Percentiles rank a stretch among this genome's conserved stretches.
Evolutionary conservation across 768 basidiomycete genomes (phyloP).

Genomic region (Roridomyces roridus): DNA sequence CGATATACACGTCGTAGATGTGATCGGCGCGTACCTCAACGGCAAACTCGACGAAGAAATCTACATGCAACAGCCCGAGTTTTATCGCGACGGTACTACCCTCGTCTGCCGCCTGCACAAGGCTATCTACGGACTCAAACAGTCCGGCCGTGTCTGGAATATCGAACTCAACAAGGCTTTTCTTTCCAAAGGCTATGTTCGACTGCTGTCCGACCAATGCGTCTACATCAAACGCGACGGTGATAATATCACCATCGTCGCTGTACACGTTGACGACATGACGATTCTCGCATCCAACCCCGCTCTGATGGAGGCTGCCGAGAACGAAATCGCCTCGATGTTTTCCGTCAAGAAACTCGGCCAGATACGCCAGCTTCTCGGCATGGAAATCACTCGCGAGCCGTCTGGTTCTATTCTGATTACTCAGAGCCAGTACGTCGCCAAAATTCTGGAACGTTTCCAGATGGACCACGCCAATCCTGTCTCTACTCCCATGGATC

Average conservation of each 20-base stretch:
- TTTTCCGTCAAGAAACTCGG: slow-evolving; percentile 23
- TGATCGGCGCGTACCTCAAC: slow-evolving; percentile 32
- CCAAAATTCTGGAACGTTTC: slow-evolving; percentile 11
- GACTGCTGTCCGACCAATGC: slow-evolving; percentile 10
- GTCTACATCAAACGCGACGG: slow-evolving; percentile 5
- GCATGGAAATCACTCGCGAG: slow-evolving; percentile 30
- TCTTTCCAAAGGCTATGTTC: slow-evolving; percentile 2
- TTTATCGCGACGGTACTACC: slow-evolving; percentile 16
- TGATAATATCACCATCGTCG: background rate
- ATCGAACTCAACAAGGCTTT: slow-evolving; percentile 7
- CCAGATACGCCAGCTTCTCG: slow-evolving; percentile 23
- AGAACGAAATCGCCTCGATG: background rate
- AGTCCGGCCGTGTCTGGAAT: slow-evolving; percentile 12
- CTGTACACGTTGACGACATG: slow-evolving; percentile 13
- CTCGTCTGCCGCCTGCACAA: slow-evolving; percentile 2
- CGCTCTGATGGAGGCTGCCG: background rate
- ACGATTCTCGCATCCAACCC: background rate
- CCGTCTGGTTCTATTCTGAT: background rate
- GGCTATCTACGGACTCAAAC: slow-evolving; percentile 5
- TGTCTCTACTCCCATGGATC: slow-evolving; percentile 20
- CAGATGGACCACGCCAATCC: slow-evolving; percentile 17
- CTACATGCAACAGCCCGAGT: slow-evolving; percentile 29
- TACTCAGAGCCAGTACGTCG: slow-evolving; percentile 23
- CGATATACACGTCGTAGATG: slow-evolving; percentile 30
- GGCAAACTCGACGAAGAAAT: slow-evolving; percentile 28